Evolutionary conservation across 176 grass and related monocot species (phyloP).

Genomic region (Dactylis glomerata): DNA sequence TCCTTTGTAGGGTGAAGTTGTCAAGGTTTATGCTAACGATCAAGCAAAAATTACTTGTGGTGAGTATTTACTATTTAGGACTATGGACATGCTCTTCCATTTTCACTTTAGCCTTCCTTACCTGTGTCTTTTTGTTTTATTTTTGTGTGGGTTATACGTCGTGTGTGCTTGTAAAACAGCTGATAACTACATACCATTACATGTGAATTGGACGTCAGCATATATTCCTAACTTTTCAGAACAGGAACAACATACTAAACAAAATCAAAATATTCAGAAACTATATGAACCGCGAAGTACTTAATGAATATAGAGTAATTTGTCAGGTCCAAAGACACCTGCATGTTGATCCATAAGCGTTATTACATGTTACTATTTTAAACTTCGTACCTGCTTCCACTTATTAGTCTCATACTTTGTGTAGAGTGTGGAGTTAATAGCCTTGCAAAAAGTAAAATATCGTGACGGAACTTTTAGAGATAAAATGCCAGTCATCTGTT

Average conservation of each 20-base stretch:
- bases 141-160: not conserved
- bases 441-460: not conserved
- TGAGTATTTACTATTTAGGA: constrained; percentile 46
- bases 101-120: constrained; percentile 10
- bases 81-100: constrained; percentile 20
- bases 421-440: not conserved
- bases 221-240: not conserved
- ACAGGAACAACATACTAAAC: not conserved
- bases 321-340: not conserved
- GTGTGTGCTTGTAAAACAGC: not conserved
- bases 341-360: not conserved
- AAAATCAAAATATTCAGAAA: not conserved
- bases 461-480: not conserved
- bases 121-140: not conserved
- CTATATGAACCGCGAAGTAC: not conserved
- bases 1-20: constrained; percentile 68
- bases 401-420: not conserved
- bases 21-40: constrained; percentile 71
- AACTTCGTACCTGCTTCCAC: not conserved
- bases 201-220: not conserved
- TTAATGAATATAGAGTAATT: not conserved
- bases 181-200: not conserved
- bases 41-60: constrained; percentile 93
- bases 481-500: not conserved
- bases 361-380: not conserved